These are phyloP conservation scores for Solanum lignicaule DNA, from an alignment of 257 asterid species.

Conservation along the genomic window DNA sequence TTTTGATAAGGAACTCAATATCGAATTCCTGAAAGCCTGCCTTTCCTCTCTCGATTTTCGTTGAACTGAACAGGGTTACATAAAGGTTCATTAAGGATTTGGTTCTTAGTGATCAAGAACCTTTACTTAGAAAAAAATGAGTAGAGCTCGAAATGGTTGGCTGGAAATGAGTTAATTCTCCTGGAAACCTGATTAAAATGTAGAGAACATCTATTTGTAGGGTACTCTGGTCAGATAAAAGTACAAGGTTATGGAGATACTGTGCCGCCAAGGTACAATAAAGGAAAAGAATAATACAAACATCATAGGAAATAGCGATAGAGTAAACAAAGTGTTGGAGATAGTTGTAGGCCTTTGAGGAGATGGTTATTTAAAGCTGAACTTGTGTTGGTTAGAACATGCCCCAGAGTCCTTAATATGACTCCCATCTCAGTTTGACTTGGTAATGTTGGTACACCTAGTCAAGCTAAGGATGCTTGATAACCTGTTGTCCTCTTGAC, in stretches of 20 bases:
- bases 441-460: background rate
- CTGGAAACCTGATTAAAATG: background rate
- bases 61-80: background rate
- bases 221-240: background rate
- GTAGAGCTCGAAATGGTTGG: background rate
- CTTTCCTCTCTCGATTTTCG: background rate
- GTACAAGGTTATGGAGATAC: background rate
- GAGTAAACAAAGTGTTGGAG: background rate
- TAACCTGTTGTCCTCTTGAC: background rate
- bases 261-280: background rate
- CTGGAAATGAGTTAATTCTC: background rate
- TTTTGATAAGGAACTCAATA: background rate
- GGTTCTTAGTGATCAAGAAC: background rate
- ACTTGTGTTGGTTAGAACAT: background rate
- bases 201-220: background rate
- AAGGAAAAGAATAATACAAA: background rate
- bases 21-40: background rate
- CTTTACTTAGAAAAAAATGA: background rate
- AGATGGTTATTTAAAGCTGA: background rate
- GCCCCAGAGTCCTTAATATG: background rate
- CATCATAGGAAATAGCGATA: background rate
- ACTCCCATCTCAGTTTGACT: background rate
- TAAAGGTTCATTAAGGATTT: background rate
- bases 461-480: background rate
- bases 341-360: background rate